Evolutionary conservation across 352 stramenopile species (phyloP).

Genomic region (Phytopythium boreale): DNA sequence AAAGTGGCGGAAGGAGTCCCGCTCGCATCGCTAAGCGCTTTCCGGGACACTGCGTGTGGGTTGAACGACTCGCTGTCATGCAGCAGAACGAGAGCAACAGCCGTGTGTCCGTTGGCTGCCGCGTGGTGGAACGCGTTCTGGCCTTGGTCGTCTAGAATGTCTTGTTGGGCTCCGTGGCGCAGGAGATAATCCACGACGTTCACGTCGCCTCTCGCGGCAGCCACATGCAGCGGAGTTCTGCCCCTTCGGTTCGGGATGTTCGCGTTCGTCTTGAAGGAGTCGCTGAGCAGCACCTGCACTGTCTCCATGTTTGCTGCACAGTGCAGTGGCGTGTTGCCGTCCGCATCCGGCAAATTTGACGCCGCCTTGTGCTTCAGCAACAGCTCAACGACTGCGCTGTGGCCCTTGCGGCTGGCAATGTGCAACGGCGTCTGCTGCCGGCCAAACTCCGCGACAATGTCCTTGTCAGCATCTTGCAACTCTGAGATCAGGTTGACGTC

Average conservation of each 20-base stretch:
- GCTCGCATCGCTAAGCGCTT: constrained; percentile 7
- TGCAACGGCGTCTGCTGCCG: constrained; percentile 71
- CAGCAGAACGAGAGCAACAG: constrained; percentile 67
- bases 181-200: constrained; percentile 76
- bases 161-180: constrained; percentile 61
- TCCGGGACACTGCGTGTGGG: background rate
- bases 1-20: background rate
- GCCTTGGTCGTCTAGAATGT: constrained; percentile 79
- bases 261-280: constrained; percentile 60
- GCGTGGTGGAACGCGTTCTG: constrained; percentile 82
- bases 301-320: constrained; percentile 63
- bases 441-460: constrained; percentile 71
- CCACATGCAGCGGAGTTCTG: constrained; percentile 72
- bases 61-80: constrained; percentile 39
- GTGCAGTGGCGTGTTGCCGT: constrained; percentile 82
- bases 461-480: constrained; percentile 74
- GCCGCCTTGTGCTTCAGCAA: constrained; percentile 64
- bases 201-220: constrained; percentile 63
- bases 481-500: constrained; percentile 80
- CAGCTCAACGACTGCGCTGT: constrained; percentile 57
- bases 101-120: constrained; percentile 73
- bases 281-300: constrained; percentile 58
- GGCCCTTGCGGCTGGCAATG: constrained; percentile 69
- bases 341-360: constrained; percentile 70
- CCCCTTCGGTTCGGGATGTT: constrained; percentile 80